Percentiles rank a stretch among this genome's conserved stretches.
These are phyloP conservation scores for Solanum virginianum DNA, from an alignment of 257 asterid genomes.

Conservation along the genomic window DNA sequence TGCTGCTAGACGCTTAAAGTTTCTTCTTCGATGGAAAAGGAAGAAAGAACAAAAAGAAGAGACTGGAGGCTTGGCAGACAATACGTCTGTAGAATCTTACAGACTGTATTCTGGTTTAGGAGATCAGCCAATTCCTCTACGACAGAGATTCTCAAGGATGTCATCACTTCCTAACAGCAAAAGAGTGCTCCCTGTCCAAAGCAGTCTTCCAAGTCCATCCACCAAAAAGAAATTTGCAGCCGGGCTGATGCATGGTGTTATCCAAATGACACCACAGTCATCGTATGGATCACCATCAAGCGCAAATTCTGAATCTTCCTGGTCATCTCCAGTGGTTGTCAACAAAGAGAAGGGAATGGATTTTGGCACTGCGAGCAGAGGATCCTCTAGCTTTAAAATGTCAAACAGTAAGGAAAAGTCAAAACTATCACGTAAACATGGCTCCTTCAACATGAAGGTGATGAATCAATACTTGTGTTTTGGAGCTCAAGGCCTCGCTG, in stretches of 20 bases:
- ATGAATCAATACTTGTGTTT: conserved; percentile 70
- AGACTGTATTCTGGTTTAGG: conserved; percentile 5
- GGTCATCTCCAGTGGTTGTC: conserved; percentile 31
- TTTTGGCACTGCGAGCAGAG: not conserved
- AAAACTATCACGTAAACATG: conserved; percentile 28
- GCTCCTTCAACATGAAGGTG: conserved; percentile 40
- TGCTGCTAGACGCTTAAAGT: conserved; percentile 38
- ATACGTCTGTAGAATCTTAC: conserved; percentile 21
- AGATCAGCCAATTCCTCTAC: conserved; percentile 38
- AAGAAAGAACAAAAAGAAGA: conserved; percentile 17
- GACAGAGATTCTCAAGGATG: conserved; percentile 44
- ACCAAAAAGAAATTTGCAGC: conserved; percentile 48
- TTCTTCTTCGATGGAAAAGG: conserved; percentile 32
- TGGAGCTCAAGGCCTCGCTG: conserved; percentile 57
- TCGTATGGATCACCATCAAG: conserved; percentile 41
- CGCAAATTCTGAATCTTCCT: conserved; percentile 44
- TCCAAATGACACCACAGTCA: conserved; percentile 34
- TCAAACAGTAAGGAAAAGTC: conserved; percentile 15
- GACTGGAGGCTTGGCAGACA: conserved; percentile 17
- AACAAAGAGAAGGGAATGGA: conserved; percentile 8
- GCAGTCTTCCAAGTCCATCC: conserved; percentile 41
- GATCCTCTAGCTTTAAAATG: conserved; percentile 10
- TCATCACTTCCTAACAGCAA: conserved; percentile 44
- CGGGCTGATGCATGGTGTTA: conserved; percentile 44
- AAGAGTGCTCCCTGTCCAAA: conserved; percentile 18